Base-by-base conservation (phyloP, 75 land plant genomes). In the Chamaecyparis obtusa region DNA sequence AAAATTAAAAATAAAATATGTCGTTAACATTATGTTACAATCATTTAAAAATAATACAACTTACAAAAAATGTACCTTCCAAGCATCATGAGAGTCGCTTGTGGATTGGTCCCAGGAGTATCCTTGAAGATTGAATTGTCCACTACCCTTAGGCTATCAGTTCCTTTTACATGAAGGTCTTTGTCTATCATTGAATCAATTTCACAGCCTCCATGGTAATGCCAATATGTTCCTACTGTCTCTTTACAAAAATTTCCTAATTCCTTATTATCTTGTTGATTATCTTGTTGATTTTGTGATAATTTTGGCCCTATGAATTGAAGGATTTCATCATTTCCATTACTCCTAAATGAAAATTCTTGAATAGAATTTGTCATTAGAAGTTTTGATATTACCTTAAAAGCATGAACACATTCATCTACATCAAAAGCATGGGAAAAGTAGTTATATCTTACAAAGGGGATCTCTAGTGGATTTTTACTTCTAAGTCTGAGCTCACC, bases 31-130 rank as follows among this genome's bases (percentile, higher is more conserved):
- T 9, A 13, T 10, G 32, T 0, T 30, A 72, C 9, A 72, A 72
- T 0, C 0, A 56, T 56, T 56, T 0, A 56, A 56, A 56, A 56
- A 39, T 56, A 17, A 17, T 56, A 56, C 4, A 16, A 15, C 0
- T 15, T 60, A 21, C 0, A 5, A 35, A 74, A 11, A 3, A 74
- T 37, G 21, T 77, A 95, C 93, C 95, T 92, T 72, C 96, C 96
- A n/a, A 95, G 91, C 95, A 95, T 95, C 96, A 95, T 93, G 41
- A 89, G 87, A 30, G 96, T 93, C 35, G 96, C 96, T 75, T 95
- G 96, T 39, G 96, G 96, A 60, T 95, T 93, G 32, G 96, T 92
- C 37, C 96, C 96, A 15, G 95, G 95, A 0, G 91, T 90, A 41
- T 17, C 54, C 78, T 83, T 54, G 80, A 92, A 95, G 11, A 92